Evolutionary conservation across 2,329 filamentous ascomycete genomes (phyloP).

Genomic region (Alternaria burnsii): DNA sequence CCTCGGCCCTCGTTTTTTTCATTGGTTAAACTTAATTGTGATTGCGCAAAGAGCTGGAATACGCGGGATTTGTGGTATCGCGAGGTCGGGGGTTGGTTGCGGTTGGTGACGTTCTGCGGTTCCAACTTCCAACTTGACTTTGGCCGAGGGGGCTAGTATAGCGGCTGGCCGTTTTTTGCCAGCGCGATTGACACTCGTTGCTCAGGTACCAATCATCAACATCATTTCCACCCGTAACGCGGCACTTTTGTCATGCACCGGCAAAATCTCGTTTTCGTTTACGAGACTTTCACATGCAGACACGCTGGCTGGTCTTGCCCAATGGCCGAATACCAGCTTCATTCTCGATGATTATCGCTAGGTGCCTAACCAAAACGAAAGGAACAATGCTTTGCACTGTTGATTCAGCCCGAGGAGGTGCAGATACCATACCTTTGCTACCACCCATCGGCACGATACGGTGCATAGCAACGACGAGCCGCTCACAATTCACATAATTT

Average conservation of each 20-base stretch:
- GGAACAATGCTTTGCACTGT: neutral
- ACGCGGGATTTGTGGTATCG: conserved; percentile 20
- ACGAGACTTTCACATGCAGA: neutral
- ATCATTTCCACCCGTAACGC: neutral
- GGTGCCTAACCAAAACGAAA: neutral
- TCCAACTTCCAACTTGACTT: neutral
- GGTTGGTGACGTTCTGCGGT: conserved; percentile 1
- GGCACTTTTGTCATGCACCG: neutral
- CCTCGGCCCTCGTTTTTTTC: conserved; percentile 2
- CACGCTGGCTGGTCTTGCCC: neutral
- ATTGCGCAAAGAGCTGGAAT: conserved; percentile 17
- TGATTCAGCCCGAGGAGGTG: neutral
- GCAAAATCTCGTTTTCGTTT: neutral
- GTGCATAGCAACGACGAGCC: neutral
- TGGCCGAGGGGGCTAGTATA: neutral
- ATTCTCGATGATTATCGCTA: neutral
- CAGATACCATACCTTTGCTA: neutral
- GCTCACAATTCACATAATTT: neutral
- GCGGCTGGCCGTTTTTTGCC: conserved; percentile 1
- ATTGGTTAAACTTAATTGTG: conserved; percentile 18
- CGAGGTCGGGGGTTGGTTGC: conserved; percentile 17
- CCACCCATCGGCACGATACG: neutral
- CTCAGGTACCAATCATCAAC: conserved; percentile 1
- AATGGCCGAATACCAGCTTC: neutral
- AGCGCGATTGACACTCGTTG: neutral